Evolutionary conservation across 139 green algal species (phyloP).

Genomic region (Coelastrella sp.): DNA sequence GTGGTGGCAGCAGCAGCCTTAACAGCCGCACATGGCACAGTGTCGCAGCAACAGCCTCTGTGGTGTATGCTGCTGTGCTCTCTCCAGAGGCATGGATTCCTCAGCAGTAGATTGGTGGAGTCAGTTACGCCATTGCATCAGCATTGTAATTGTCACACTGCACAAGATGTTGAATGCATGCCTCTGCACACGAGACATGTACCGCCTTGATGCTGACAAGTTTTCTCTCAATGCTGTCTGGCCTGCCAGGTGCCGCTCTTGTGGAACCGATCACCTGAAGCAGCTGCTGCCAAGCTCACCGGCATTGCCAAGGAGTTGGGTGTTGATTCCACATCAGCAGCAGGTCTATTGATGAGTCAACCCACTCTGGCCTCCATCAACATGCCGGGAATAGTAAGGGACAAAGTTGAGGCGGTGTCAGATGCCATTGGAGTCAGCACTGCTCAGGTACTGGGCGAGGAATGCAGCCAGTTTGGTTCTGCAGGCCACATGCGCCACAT

Average conservation of each 20-base stretch:
- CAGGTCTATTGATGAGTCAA: slow-evolving; percentile 41
- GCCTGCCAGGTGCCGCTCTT: slow-evolving; percentile 51
- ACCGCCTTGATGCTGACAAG: too few species aligned
- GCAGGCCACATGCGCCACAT: not conserved
- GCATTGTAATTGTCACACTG: too few species aligned
- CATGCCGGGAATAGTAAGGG: slow-evolving; percentile 49
- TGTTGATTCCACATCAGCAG: not conserved
- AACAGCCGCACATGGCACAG: too few species aligned
- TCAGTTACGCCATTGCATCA: too few species aligned
- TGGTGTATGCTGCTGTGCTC: too few species aligned
- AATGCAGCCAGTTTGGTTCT: not conserved
- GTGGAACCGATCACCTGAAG: slow-evolving; percentile 47
- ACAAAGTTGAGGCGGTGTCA: slow-evolving; percentile 46
- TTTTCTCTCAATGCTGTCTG: not conserved
- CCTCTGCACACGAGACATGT: too few species aligned
- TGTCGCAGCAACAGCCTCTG: too few species aligned
- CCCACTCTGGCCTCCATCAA: slow-evolving; percentile 52
- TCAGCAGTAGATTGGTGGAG: too few species aligned
- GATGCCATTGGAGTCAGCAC: slow-evolving; percentile 35
- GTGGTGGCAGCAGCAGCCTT: too few species aligned
- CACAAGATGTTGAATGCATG: too few species aligned
- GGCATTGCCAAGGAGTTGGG: slow-evolving; percentile 46
- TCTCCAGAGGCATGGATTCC: too few species aligned
- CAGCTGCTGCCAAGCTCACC: slow-evolving; percentile 39
- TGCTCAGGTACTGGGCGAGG: not conserved